Conservation (phyloP, 2,329 filamentous ascomycete species). For the Penicillium oxalicum region DNA sequence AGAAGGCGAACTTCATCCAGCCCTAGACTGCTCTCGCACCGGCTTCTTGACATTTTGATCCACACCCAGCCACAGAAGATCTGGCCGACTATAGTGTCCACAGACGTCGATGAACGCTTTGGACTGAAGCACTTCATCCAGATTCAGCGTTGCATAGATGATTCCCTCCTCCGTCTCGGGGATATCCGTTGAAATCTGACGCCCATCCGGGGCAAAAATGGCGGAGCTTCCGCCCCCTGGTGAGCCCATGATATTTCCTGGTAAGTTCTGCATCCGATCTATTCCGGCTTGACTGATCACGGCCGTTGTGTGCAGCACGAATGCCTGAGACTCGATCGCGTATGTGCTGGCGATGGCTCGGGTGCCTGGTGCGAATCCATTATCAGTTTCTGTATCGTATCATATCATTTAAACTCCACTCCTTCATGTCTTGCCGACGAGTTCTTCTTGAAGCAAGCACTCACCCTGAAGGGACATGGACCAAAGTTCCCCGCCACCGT, state of each 20-base stretch:
- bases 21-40: not conserved
- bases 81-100: constrained; percentile 8
- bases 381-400: not conserved
- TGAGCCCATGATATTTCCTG: constrained; percentile 36
- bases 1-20: too few relatives aligned
- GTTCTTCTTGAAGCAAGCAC: not conserved
- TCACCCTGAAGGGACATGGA: constrained; percentile 29
- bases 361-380: constrained; percentile 25
- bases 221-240: constrained; percentile 43
- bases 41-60: not conserved
- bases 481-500: constrained; percentile 20
- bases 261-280: constrained; percentile 38
- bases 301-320: constrained; percentile 50
- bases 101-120: constrained; percentile 9
- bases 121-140: constrained; percentile 37
- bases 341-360: constrained; percentile 47
- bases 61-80: constrained; percentile 4
- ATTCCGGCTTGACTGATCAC: constrained; percentile 45
- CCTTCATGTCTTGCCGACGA: not conserved
- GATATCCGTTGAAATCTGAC: constrained; percentile 37
- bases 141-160: constrained; percentile 45
- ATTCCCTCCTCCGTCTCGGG: constrained; percentile 41
- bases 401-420: not conserved
- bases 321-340: constrained; percentile 52
- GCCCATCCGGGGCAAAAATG: constrained; percentile 49